Evolutionary conservation across 495 filamentous ascomycete genomes (phyloP), one percentile per base, ranked within the genome.

Genomic region (Penicillium robsamsonii): DNA sequence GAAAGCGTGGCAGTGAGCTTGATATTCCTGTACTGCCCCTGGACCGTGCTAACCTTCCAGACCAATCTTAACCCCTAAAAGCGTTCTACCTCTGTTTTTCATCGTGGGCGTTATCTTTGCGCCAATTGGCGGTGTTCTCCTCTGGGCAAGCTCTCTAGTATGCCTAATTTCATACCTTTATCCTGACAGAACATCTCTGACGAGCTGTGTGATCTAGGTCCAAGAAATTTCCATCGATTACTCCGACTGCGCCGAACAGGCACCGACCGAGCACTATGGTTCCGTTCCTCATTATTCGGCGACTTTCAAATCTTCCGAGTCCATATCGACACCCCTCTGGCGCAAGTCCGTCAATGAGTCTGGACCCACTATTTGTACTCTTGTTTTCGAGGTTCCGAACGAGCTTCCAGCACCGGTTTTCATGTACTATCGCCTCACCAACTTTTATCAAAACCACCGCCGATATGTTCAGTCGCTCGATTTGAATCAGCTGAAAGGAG

Each of bases 371-470:
- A 62, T 70, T 17, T 99, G 94, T 81, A 76, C 73, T 1, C 66
- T 99, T 9, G 70, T 78, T 33, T 96, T 97, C 74, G 75, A 82
- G 27, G 85, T 97, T 29, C 91, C 91, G 8, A 82, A 94, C 54
- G 73, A 83, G 25, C 81, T 99, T 62, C 76, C 79, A 10, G 83
- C 93, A 0, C 92, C 92, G 4, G 86, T 97, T 25, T 80, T 89
- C 59, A 80, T 96, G 69, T 97, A 96, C 75, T 99, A 99, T 72
- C 87, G 88, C 50, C 84, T 99, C 40, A 92, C 91, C 41, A 96
- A 99, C 72, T 99, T 99, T 77, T 99, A 97, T 76, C 94, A 99
- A 70, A 99, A 99, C 70, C 94, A 99, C 67, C 87, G 94, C 54
- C 87, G 93, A 70, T 99, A 99, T 59, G 93, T 96, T 40, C 86